Evolutionary conservation across 768 basidiomycete genomes (phyloP), one percentile per base, ranked within the genome.

Genomic region (Boletus rubroflammeus): DNA sequence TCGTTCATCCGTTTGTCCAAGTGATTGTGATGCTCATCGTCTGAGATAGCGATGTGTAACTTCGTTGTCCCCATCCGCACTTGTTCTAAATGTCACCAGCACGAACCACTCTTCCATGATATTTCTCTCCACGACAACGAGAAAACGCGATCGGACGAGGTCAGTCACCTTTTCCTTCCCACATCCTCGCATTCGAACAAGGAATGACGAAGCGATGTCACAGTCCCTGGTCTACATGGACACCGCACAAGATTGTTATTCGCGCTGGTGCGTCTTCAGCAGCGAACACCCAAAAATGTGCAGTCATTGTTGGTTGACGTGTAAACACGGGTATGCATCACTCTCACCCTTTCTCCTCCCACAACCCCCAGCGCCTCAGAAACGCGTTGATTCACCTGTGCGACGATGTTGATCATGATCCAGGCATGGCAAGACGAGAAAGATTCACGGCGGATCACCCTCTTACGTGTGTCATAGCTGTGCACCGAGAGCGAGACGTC

Each of bases 161-260:
- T 69, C 31, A 3, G 57, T 53, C 7, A 2, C n/a, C 15, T 7
- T 9, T 2, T 25, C 9, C 21, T n/a, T n/a, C 39, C 5, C 2
- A 6, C 11, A 6, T 19, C 26, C 14, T 5, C 8, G 1, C 19
- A 14, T 13, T 15, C 5, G 15, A 10, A 29, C 51, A 1, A 21
- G n/a, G 14, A 13, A 8, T 32, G 44, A 55, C 34, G 11, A 23
- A 10, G 2, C 3, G 29, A 31, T 23, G 0, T 13, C 23, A 6
- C 54, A 69, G 65, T 53, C 49, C 41, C 35, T 53, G 4, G 35
- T 41, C 25, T 69, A 71, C 51, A 71, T 69, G 63, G 69, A 68
- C 46, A 57, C 65, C 2, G 65, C 67, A 0, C 68, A 69, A 52
- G 68, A 69, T 14, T 69, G 68, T 21, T 69, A 63, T 39, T 70